phyloP scores from a whole-genome alignment of 306 rosid species.

The Chamaecrista fasciculata region DNA sequence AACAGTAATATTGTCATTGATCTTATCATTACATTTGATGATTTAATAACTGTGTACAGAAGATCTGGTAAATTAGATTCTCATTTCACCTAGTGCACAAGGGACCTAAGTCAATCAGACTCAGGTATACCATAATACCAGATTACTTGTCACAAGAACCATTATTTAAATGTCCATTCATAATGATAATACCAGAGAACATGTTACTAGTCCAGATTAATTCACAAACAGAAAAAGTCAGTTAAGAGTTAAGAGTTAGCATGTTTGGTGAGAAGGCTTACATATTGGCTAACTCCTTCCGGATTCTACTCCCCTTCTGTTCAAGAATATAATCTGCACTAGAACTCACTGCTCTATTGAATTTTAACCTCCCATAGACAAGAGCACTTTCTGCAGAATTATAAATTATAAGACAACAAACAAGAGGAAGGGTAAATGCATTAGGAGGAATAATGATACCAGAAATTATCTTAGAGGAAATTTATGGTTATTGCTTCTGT shows the following conservation, averaged over 20 bases:
- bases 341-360: slow-evolving; percentile 44
- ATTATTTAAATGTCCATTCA: background rate
- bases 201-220: slow-evolving; percentile 13
- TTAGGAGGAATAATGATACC: slow-evolving; percentile 5
- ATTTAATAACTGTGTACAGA: background rate
- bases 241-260: slow-evolving; percentile 25
- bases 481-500: no score
- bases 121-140: background rate
- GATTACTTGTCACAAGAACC: background rate
- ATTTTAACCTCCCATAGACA: slow-evolving; percentile 46
- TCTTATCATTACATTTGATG: background rate
- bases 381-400: slow-evolving; percentile 59
- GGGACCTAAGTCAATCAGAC: background rate
- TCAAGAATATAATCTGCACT: slow-evolving; percentile 58
- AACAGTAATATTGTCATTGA: background rate
- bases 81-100: background rate
- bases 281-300: slow-evolving; percentile 76
- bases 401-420: slow-evolving; percentile 23
- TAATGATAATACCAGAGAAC: background rate
- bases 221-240: slow-evolving; percentile 15
- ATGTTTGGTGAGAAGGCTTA: slow-evolving; percentile 39
- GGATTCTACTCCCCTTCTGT: slow-evolving; percentile 66
- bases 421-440: slow-evolving; percentile 12
- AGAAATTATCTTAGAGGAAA: background rate
- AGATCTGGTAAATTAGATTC: background rate